Conservation (phyloP, 1,284 basidiomycete species). For the Moniliella sp. region DNA sequence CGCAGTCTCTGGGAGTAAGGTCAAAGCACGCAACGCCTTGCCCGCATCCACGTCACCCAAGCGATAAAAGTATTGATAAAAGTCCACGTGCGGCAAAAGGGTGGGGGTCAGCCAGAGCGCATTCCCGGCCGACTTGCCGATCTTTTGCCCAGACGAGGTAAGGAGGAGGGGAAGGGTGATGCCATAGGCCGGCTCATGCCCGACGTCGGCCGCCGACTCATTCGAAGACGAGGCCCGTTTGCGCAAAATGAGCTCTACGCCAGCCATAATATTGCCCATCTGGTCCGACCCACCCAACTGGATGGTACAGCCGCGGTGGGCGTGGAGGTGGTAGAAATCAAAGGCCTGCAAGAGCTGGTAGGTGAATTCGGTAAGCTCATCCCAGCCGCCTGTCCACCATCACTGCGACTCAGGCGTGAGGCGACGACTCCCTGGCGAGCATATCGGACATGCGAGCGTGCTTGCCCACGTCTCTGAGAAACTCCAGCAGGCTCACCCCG, state of each 20-base stretch:
- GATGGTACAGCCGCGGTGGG: slow-evolving; percentile 51
- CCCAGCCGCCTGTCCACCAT: slow-evolving; percentile 34
- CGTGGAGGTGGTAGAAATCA: slow-evolving; percentile 60
- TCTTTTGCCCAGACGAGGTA: slow-evolving; percentile 71
- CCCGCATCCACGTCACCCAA: slow-evolving; percentile 61
- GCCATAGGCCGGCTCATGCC: slow-evolving; percentile 44
- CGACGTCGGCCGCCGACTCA: slow-evolving; percentile 1
- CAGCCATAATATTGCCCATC: slow-evolving; percentile 91
- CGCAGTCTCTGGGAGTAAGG: slow-evolving; percentile 59
- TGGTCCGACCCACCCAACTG: slow-evolving; percentile 93
- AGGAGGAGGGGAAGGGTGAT: slow-evolving; percentile 83
- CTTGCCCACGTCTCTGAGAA: slow-evolving; percentile 59
- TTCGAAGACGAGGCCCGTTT: slow-evolving; percentile 12
- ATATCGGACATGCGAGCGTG: slow-evolving; percentile 67
- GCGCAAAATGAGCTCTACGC: slow-evolving; percentile 63
- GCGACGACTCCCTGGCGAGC: slow-evolving; percentile 57
- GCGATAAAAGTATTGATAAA: slow-evolving; percentile 61
- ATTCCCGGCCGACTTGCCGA: slow-evolving; percentile 90
- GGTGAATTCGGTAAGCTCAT: slow-evolving; percentile 92
- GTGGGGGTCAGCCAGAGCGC: slow-evolving; percentile 49
- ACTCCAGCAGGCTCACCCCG: slow-evolving; percentile 55
- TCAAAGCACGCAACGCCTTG: slow-evolving; percentile 61
- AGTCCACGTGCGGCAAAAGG: slow-evolving; percentile 13
- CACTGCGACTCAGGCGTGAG: background rate
- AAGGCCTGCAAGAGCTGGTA: slow-evolving; percentile 93